These are phyloP conservation scores for Mycosphaerella sp. DNA, from an alignment of 2,329 filamentous ascomycete species.

Conservation along the genomic window DNA sequence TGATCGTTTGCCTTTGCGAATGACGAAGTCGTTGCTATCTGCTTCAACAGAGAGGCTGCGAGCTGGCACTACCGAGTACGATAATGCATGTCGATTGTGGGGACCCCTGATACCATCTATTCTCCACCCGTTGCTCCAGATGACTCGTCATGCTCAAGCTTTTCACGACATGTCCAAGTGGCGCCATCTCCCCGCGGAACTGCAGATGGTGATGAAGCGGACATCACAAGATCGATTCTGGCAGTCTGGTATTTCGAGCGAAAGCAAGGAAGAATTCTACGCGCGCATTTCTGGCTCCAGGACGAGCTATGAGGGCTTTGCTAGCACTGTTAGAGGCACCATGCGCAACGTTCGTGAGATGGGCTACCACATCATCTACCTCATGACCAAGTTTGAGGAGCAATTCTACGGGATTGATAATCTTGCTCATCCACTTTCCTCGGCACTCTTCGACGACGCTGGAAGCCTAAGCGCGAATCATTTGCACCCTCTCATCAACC, in stretches of 20 bases:
- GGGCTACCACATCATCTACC: slow-evolving; percentile 89
- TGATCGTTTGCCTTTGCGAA: slow-evolving; percentile 68
- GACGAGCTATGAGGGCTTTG: slow-evolving; percentile 83
- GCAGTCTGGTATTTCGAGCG: slow-evolving; percentile 94
- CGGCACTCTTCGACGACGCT: slow-evolving; percentile 77
- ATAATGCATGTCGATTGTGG: slow-evolving; percentile 77
- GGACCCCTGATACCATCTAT: slow-evolving; percentile 73
- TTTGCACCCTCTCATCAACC: slow-evolving; percentile 83
- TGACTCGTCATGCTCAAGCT: slow-evolving; percentile 82
- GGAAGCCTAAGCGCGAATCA: slow-evolving; percentile 84
- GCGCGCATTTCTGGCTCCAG: slow-evolving; percentile 84
- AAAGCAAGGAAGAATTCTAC: slow-evolving; percentile 96
- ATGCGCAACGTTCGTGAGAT: slow-evolving; percentile 87
- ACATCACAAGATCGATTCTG: slow-evolving; percentile 94
- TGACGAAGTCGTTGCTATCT: slow-evolving; percentile 86
- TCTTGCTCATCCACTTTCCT: slow-evolving; percentile 73
- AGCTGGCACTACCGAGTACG: slow-evolving; percentile 64
- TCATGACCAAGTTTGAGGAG: slow-evolving; percentile 78
- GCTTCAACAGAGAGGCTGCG: slow-evolving; percentile 87
- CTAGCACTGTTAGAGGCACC: slow-evolving; percentile 83
- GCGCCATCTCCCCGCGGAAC: slow-evolving; percentile 66
- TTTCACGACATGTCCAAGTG: slow-evolving; percentile 85
- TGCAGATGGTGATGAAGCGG: slow-evolving; percentile 68
- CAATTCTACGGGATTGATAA: slow-evolving; percentile 88
- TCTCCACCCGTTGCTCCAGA: slow-evolving; percentile 77